Percentiles rank a stretch among this genome's conserved stretches.
These are phyloP conservation scores for Sechiopsis laciniata DNA, from an alignment of 306 rosid species.

Conservation along the genomic window DNA sequence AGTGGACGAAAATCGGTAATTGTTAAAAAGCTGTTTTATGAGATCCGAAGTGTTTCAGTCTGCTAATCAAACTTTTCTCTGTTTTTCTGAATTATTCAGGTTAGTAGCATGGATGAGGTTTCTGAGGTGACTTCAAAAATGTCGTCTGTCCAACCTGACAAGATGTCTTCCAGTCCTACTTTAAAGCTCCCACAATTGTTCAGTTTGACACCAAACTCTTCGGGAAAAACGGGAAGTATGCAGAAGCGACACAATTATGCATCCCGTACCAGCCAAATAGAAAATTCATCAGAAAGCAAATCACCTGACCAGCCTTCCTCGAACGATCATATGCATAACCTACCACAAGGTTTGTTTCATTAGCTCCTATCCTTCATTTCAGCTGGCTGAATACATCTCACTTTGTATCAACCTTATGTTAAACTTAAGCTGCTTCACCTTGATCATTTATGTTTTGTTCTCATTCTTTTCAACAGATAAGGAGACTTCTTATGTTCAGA, in stretches of 20 bases:
- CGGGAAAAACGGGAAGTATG: conserved; percentile 76
- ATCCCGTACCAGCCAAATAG: conserved; percentile 59
- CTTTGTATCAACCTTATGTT: conserved; percentile 17
- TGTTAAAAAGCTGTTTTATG: not conserved
- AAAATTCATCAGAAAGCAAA: conserved; percentile 58
- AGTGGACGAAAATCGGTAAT: conserved; percentile 75
- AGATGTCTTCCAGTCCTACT: conserved; percentile 74
- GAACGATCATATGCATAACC: conserved; percentile 45
- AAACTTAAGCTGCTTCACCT: conserved; percentile 23
- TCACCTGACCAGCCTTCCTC: conserved; percentile 49
- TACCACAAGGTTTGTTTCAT: conserved; percentile 58
- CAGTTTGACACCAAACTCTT: conserved; percentile 76
- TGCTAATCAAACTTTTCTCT: conserved; percentile 13
- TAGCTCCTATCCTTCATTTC: conserved; percentile 20
- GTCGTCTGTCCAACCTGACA: conserved; percentile 70
- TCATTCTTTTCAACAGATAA: conserved; percentile 35
- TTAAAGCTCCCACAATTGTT: conserved; percentile 95
- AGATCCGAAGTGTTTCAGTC: conserved; percentile 1
- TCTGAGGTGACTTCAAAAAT: conserved; percentile 68
- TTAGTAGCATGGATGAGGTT: conserved; percentile 58
- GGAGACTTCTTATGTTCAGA: conserved; percentile 52
- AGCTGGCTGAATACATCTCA: conserved; percentile 24
- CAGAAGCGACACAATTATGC: conserved; percentile 58
- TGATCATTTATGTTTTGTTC: conserved; percentile 24
- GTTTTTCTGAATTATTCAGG: conserved; percentile 43